These are phyloP conservation scores for Orobanche coerulescens DNA, from an alignment of 257 asterid species.

Conservation along the genomic window DNA sequence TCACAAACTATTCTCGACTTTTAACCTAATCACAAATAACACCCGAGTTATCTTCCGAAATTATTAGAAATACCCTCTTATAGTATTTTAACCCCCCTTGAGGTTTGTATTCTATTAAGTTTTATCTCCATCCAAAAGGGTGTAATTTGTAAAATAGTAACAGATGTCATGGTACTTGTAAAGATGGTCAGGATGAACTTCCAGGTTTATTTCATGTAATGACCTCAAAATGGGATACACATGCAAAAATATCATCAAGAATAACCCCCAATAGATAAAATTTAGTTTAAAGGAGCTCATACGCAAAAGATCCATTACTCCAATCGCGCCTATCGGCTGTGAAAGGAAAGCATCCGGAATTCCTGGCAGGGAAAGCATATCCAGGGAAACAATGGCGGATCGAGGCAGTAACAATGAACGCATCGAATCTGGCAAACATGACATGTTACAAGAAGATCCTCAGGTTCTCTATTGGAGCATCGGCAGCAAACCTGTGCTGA, in stretches of 20 bases:
- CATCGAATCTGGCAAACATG: conserved; percentile 44
- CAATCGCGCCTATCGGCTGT: conserved; percentile 26
- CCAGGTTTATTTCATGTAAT: too few relatives aligned
- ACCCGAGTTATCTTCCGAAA: too few relatives aligned
- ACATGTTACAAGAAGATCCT: conserved; percentile 65
- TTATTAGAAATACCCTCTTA: too few relatives aligned
- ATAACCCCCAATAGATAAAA: background rate
- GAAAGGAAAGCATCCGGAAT: conserved; percentile 46
- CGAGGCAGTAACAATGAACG: conserved; percentile 73
- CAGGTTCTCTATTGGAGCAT: conserved; percentile 66
- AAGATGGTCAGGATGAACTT: too few relatives aligned
- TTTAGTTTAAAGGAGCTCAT: background rate
- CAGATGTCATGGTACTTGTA: too few relatives aligned
- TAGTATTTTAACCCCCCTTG: too few relatives aligned
- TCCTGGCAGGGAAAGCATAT: conserved; percentile 61
- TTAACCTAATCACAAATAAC: too few relatives aligned
- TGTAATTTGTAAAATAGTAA: too few relatives aligned
- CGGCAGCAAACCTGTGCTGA: conserved; percentile 42
- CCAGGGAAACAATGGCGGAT: conserved; percentile 88
- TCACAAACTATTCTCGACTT: too few relatives aligned
- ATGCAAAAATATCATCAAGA: background rate
- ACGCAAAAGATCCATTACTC: background rate
- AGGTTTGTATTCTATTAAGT: too few relatives aligned
- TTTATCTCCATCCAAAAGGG: too few relatives aligned
- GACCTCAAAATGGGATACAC: background rate